Percentiles rank a stretch among this genome's conserved stretches.
These are phyloP conservation scores for Chlorella ohadii DNA, from an alignment of 139 green algal genomes.

Conservation along the genomic window DNA sequence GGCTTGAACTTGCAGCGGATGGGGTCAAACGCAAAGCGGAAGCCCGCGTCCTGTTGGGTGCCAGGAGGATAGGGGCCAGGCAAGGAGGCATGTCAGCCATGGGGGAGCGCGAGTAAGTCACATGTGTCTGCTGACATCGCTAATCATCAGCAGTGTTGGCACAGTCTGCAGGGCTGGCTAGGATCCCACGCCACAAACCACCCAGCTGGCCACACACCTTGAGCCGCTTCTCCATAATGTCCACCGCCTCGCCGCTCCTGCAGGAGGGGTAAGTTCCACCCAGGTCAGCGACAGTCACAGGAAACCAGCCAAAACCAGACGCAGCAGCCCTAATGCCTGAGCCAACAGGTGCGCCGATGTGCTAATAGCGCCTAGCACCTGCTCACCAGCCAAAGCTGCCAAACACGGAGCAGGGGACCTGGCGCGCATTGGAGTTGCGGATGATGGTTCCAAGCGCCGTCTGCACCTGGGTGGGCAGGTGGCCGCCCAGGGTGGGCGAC, in stretches of 20 bases:
- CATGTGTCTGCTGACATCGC: too few relatives aligned
- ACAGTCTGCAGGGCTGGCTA: too few relatives aligned
- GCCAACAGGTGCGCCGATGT: too few relatives aligned
- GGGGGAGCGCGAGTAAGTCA: too few relatives aligned
- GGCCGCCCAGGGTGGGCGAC: slow-evolving; percentile 92
- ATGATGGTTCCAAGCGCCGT: slow-evolving; percentile 89
- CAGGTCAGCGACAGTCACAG: too few relatives aligned
- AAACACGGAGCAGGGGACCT: slow-evolving; percentile 88
- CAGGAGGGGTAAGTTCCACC: too few relatives aligned
- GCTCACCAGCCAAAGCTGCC: slow-evolving; percentile 91
- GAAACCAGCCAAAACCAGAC: too few relatives aligned
- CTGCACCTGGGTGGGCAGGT: slow-evolving; percentile 95
- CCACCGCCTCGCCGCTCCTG: slow-evolving; percentile 89
- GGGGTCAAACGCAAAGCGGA: slow-evolving; percentile 87
- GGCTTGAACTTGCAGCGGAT: slow-evolving; percentile 97
- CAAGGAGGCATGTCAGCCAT: too few relatives aligned
- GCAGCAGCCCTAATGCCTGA: too few relatives aligned
- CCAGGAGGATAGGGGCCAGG: slow-evolving; percentile 45
- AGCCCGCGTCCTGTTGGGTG: slow-evolving; percentile 81
- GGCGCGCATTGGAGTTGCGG: slow-evolving; percentile 49
- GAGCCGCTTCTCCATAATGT: slow-evolving; percentile 77
- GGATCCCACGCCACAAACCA: not conserved
- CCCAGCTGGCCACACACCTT: slow-evolving; percentile 28
- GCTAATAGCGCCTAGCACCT: too few relatives aligned
- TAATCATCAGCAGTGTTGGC: too few relatives aligned